phyloP scores from a whole-genome alignment of 345 rosid species.

The Eutrema japonicum region DNA sequence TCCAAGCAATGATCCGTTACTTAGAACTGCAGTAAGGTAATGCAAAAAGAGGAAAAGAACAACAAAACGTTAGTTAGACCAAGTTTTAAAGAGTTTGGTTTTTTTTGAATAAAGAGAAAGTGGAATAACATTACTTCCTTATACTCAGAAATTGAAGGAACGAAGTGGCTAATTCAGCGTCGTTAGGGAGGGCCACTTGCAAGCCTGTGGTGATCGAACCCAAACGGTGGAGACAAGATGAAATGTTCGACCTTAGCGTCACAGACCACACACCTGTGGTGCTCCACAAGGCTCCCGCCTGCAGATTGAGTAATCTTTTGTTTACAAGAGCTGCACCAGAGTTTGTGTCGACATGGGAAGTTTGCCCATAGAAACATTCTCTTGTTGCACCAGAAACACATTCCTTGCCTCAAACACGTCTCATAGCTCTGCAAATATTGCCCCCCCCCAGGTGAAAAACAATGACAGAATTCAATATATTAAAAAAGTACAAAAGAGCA shows the following conservation, averaged over 20 bases:
- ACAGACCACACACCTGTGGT: conserved; percentile 79
- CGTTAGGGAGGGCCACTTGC: conserved; percentile 10
- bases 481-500: background rate
- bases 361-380: conserved; percentile 57
- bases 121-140: conserved; percentile 17
- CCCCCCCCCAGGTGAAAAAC: background rate
- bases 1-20: background rate
- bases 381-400: conserved; percentile 72
- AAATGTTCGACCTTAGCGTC: conserved; percentile 57
- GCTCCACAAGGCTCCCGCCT: conserved; percentile 16
- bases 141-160: conserved; percentile 26
- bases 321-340: conserved; percentile 77
- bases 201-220: conserved; percentile 25
- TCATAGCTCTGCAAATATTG: conserved; percentile 51
- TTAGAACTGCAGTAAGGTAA: conserved; percentile 20
- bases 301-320: conserved; percentile 44
- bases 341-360: conserved; percentile 70
- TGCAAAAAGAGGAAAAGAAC: background rate
- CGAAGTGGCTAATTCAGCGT: conserved; percentile 29
- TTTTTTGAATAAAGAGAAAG: background rate
- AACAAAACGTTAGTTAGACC: conserved; percentile 10
- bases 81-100: background rate
- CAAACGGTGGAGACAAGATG: conserved; percentile 42
- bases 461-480: background rate
- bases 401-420: conserved; percentile 44